Conservation (phyloP, 2,329 filamentous ascomycete genomes). For the Alternaria consortialis region DNA sequence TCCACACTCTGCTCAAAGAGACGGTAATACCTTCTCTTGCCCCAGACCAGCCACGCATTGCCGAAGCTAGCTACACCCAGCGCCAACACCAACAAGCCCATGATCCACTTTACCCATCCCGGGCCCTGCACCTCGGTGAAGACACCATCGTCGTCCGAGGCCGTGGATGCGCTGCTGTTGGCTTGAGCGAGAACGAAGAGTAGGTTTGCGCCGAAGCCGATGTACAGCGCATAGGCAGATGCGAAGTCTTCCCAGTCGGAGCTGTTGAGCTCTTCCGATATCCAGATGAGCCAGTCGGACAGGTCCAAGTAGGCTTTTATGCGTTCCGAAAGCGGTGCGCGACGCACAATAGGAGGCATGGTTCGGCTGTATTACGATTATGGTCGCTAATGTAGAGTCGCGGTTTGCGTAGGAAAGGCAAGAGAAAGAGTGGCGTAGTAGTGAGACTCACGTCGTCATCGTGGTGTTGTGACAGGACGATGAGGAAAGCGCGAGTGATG, state of each 20-base stretch:
- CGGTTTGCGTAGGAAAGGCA: neutral
- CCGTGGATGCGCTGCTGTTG: conserved; percentile 67
- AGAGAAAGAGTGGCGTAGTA: neutral
- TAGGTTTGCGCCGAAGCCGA: conserved; percentile 81
- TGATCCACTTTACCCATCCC: conserved; percentile 74
- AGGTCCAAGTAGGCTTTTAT: conserved; percentile 83
- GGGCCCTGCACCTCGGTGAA: conserved; percentile 68
- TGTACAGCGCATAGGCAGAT: conserved; percentile 75
- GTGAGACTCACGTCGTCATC: conserved; percentile 36
- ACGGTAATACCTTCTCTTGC: conserved; percentile 83
- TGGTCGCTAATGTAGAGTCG: neutral
- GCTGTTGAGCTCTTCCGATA: conserved; percentile 91
- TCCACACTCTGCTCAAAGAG: conserved; percentile 90
- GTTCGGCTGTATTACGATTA: conserved; percentile 5
- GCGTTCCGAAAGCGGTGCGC: conserved; percentile 80
- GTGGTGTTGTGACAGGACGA: conserved; percentile 18
- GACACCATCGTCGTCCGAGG: conserved; percentile 75
- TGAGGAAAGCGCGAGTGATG: conserved; percentile 13
- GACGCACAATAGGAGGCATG: conserved; percentile 76
- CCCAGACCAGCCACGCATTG: conserved; percentile 85
- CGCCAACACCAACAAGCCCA: conserved; percentile 73
- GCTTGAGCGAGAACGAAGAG: conserved; percentile 83
- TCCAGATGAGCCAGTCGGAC: conserved; percentile 87
- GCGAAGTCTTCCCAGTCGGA: conserved; percentile 85
- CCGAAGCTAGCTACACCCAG: conserved; percentile 71